Evolutionary conservation across 805 yeast genomes (phyloP).

Genomic region (Blastobotrys mokoenaii): DNA sequence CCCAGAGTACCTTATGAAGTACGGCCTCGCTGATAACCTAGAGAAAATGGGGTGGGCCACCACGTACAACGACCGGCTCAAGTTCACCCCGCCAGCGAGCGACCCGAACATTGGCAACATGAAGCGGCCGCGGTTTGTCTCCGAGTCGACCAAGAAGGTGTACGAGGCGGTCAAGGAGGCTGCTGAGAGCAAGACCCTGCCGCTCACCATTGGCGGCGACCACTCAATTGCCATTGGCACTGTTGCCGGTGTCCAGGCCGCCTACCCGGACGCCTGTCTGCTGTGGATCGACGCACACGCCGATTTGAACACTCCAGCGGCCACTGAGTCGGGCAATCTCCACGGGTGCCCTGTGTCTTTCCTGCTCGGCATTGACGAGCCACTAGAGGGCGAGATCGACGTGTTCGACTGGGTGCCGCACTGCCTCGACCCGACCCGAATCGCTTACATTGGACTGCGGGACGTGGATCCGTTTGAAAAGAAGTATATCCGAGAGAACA

Average conservation of each 20-base stretch:
- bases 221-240: conserved; percentile 95
- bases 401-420: conserved; percentile 76
- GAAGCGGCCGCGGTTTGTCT: conserved; percentile 72
- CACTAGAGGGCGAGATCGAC: conserved; percentile 37
- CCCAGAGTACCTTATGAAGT: conserved; percentile 68
- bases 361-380: conserved; percentile 57
- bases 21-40: conserved; percentile 60
- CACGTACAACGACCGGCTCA: conserved; percentile 30
- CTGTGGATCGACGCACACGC: conserved; percentile 99
- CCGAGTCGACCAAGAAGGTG: conserved; percentile 58
- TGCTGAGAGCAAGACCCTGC: conserved; percentile 44
- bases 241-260: conserved; percentile 69
- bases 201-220: conserved; percentile 91
- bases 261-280: conserved; percentile 79
- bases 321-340: conserved; percentile 80
- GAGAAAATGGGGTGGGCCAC: conserved; percentile 67
- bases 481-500: conserved; percentile 56
- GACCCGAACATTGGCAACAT: conserved; percentile 49
- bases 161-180: conserved; percentile 50
- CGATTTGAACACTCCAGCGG: conserved; percentile 81
- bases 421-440: conserved; percentile 53
- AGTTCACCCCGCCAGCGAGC: conserved; percentile 28
- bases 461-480: conserved; percentile 88
- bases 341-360: conserved; percentile 97
- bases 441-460: conserved; percentile 90